Conservation (phyloP, 306 rosid species). For the Lathyrus tuberosus region DNA sequence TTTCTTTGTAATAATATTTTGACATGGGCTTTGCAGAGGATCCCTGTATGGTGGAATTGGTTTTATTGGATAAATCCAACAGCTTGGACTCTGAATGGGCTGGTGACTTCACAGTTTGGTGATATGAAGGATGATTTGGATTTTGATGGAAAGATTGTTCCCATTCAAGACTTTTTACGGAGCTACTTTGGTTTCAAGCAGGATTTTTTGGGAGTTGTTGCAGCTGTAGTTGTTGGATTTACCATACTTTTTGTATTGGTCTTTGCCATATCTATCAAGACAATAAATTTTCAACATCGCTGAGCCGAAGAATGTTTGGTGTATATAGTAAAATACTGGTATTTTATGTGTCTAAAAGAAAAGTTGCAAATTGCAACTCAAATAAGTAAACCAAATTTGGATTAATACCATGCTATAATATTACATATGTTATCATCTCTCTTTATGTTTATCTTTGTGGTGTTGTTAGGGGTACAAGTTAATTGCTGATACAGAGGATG, state of each 20-base stretch:
- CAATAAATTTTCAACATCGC: slow-evolving; percentile 42
- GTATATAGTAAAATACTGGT: not conserved
- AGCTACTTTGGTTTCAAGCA: slow-evolving; percentile 40
- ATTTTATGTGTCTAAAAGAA: not conserved
- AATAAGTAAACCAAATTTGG: not conserved
- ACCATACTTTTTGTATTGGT: slow-evolving; percentile 24
- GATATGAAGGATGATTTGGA: slow-evolving; percentile 31
- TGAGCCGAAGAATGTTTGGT: not conserved
- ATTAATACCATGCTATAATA: not conserved
- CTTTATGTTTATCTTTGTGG: not conserved
- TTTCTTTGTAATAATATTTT: not conserved
- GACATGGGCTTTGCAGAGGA: slow-evolving; percentile 31
- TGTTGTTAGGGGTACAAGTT: not conserved
- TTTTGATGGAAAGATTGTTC: not conserved
- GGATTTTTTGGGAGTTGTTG: slow-evolving; percentile 40
- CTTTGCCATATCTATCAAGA: slow-evolving; percentile 32
- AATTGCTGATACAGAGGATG: not conserved
- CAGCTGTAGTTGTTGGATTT: slow-evolving; percentile 33
- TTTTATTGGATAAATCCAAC: slow-evolving; percentile 43
- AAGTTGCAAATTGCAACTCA: not conserved
- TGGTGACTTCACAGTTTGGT: slow-evolving; percentile 55
- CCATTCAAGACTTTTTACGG: slow-evolving; percentile 38
- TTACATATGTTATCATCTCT: not conserved
- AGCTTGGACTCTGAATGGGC: slow-evolving; percentile 55
- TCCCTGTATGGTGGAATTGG: slow-evolving; percentile 57